Base-by-base conservation (phyloP, 2,329 filamentous ascomycete species). In the Fusarium beomiforme region DNA sequence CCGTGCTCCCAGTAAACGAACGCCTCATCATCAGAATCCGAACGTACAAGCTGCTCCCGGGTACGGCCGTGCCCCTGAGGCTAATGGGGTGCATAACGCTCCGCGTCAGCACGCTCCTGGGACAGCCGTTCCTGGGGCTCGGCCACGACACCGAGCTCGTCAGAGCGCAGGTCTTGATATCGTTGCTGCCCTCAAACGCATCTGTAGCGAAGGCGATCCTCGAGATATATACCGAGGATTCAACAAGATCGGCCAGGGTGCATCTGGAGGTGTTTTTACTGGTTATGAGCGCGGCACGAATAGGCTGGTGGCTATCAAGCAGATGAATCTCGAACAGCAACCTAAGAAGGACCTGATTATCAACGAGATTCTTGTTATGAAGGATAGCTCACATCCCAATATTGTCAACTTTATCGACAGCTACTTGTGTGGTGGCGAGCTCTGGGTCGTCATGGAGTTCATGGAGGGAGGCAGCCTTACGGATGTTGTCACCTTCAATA, bases 361-460 rank as follows among this genome's bases (percentile, higher is more conserved):
- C 83, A 99, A 99, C 81, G 96, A 99, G 80, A 99, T 99, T 74
- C 83, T 99, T 64, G 96, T 99, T 64, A 99, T 99, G 96, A 97
- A 97, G 84, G 96, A 98, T 78, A 98, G 95, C 85, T 96, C 93
- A 64, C 96, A 99, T 80, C 95, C 94, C 77, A 98, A 98, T 80
- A 97, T 99, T 82, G 96, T 99, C 83, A 99, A 99, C 82, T 99
- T 98, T 82, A 95, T 98, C 84, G 96, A 98, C 84, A 98, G 95
- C 80, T 98, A 95, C 81, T 86, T 99, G 14, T 92, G 95, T 63
- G 89, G 90, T 16, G 93, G 95, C 44, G 96, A 98, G 81, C 85
- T 99, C 33, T 99, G 96, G 96, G 96, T 99, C 3, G 94, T 98
- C 36, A 99, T 99, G 96, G 96, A 99, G 83, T 99, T 95, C 78